Base-by-base conservation (phyloP, 495 filamentous ascomycete genomes). In the Chaetomium fimeti region DNA sequence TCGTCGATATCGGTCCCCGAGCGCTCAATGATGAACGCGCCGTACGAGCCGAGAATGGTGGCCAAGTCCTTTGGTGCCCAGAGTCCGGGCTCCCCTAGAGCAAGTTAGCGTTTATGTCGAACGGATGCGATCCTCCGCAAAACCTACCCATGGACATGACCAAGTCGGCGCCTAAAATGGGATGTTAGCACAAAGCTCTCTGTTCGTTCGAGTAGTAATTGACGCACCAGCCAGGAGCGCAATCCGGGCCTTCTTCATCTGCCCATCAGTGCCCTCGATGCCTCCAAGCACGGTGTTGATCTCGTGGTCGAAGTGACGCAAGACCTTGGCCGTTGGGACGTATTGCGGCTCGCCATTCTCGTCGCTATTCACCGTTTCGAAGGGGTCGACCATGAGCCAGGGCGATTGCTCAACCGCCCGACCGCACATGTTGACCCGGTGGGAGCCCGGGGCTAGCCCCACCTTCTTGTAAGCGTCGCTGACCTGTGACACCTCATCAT, bases 1-100 rank as follows among this genome's bases (percentile, higher is more conserved):
- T 92, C 89, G 64, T 93, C 89, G 63, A 94, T 88, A 68, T 94
- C 91, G 20, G 92, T 94, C n/a, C 93, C 93, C 47, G 84, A 87
- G 45, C 93, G 87, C 75, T 97, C 92, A 52, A 97, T 85, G 64
- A 96, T 92, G 76, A 96, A 96, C 12, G 89, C 86, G 27, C 92
- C 93, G 72, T 90, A 96, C 73, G 84, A 80, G 47, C 90, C 87
- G n/a, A 98, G 81, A 67, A 97, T 96, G 61, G 92, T 88, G 69
- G 92, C 85, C 54, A 97, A 77, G 82, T 97, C 92, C 60, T 87
- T 83, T 52, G 88, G 79, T 45, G 85, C 88, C 93, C 93, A 97
- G 13, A 97, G 87, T 5, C 83, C 83, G 5, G 84, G 82, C 55
- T 75, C 73, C 22, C 72, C 71, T 60, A 72, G 78, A 53, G 64